Conservation (phyloP, 129 eudicot genomes). For the Chrysanthemum makinoi region DNA sequence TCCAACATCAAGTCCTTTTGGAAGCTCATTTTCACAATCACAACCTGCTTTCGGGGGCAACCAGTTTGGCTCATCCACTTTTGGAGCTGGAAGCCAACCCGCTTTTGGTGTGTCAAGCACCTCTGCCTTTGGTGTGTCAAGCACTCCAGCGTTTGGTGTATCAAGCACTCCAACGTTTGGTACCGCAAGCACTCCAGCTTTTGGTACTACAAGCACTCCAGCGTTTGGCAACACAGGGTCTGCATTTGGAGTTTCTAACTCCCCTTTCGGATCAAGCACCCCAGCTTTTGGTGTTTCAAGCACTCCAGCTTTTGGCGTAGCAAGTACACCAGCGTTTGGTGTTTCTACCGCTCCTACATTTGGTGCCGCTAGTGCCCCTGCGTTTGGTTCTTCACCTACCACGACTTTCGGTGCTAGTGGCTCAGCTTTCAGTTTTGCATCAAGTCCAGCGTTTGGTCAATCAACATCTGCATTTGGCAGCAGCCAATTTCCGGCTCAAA, state of each 20-base stretch:
- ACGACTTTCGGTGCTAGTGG: slow-evolving; percentile 66
- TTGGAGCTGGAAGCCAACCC: not conserved
- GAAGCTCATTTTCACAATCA: slow-evolving; percentile 50
- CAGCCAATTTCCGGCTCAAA: slow-evolving; percentile 72
- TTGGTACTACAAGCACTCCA: slow-evolving; percentile 42
- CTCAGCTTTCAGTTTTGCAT: slow-evolving; percentile 60
- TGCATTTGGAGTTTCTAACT: slow-evolving; percentile 55
- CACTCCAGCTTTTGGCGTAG: slow-evolving; percentile 38
- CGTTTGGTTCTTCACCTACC: slow-evolving; percentile 49
- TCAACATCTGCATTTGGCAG: slow-evolving; percentile 73
- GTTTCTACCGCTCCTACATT: slow-evolving; percentile 50
- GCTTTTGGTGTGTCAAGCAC: not conserved
- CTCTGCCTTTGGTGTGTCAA: not conserved
- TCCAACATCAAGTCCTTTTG: slow-evolving; percentile 67
- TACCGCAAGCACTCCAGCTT: slow-evolving; percentile 37
- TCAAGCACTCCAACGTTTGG: slow-evolving; percentile 27
- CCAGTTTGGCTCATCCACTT: not conserved
- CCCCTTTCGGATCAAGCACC: slow-evolving; percentile 50
- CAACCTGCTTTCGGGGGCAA: not conserved
- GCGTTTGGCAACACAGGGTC: slow-evolving; percentile 22
- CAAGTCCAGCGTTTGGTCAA: slow-evolving; percentile 73
- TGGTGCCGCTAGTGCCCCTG: slow-evolving; percentile 50
- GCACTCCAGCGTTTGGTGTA: slow-evolving; percentile 2
- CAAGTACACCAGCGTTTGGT: slow-evolving; percentile 66
- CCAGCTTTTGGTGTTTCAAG: slow-evolving; percentile 62